Evolutionary conservation across 2,329 filamentous ascomycete genomes (phyloP), one percentile per base, ranked within the genome.

Genomic region (Pestalotiopsis sp.): DNA sequence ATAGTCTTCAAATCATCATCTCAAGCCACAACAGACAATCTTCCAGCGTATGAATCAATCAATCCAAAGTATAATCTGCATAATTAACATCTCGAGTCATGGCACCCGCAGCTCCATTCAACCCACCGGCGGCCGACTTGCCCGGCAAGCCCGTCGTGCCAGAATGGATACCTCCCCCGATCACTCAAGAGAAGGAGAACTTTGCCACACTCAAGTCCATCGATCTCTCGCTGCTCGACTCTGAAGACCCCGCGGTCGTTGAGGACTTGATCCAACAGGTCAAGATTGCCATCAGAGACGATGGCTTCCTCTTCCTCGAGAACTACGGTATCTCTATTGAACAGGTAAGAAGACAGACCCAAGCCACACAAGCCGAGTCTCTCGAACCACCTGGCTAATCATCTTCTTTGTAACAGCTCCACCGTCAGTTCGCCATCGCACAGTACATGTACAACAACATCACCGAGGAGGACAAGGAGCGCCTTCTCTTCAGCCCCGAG

Each of bases 391-490:
- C 2, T 36, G 13, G 57, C 57, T 60, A 60, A 60, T n/a, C 13
- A 2, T 27, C 23, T 23, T 60, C 57, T 36, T 36, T 3, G 7
- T 4, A 27, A 60, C 23, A 60, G 36, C 60, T 63, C 20, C 60
- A 63, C 36, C 60, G 60, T 14, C 60, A 63, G 36, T 63, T 63
- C 14, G 31, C 60, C 31, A 63, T 63, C 6, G 60, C 60, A 23
- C 60, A 63, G 23, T 63, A 63, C 60, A 38, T 63, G 31, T 63
- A 63, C 60, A 63, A 63, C 60, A 63, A 63, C 36, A 63, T 63
- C 31, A 39, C 60, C 60, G 60, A 63, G 36, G 60, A 63, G 14
- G 60, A 63, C 60, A 63, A 63, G 36, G 27, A 63, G 23, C 60
- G 60, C 31, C 60, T 63, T 20, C 60, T 63, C 23, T 63, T 63